A percentile compares a stretch with the other conserved stretches of the same genome.
These are phyloP conservation scores for Ustilago tritici DNA, from an alignment of 1,284 basidiomycete species.

Conservation along the genomic window DNA sequence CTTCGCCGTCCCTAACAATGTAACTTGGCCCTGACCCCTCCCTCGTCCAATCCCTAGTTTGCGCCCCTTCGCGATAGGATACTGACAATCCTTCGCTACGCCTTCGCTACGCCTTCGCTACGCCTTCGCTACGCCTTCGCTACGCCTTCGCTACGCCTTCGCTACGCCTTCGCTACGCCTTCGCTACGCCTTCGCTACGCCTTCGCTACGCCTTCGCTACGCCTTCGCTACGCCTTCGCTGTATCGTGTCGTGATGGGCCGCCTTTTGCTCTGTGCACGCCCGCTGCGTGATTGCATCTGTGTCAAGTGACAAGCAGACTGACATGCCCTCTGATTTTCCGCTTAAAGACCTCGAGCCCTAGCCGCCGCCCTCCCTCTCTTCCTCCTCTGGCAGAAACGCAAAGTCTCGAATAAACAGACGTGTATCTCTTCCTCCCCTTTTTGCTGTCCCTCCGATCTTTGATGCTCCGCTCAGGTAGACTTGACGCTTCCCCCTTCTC, in stretches of 20 bases:
- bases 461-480: not conserved
- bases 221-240: not conserved
- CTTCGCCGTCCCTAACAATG: too few relatives aligned
- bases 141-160: too few relatives aligned
- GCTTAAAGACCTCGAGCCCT: not conserved
- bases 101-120: too few relatives aligned
- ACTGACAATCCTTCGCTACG: not conserved
- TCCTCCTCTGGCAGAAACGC: not conserved
- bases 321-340: not conserved
- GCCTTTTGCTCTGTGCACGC: not conserved
- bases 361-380: not conserved
- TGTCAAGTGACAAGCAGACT: slow-evolving; percentile 9
- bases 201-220: too few relatives aligned
- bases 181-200: too few relatives aligned
- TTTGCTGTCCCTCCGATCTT: not conserved
- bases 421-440: slow-evolving; percentile 4
- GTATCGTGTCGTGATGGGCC: not conserved
- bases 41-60: not conserved
- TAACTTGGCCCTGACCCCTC: too few relatives aligned
- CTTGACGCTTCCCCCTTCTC: not conserved
- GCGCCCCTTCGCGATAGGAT: not conserved
- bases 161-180: too few relatives aligned
- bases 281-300: slow-evolving; percentile 18
- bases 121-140: too few relatives aligned
- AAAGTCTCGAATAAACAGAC: slow-evolving; percentile 13